Conservation (phyloP, 345 rosid genomes). For the Syzygium aromaticum region DNA sequence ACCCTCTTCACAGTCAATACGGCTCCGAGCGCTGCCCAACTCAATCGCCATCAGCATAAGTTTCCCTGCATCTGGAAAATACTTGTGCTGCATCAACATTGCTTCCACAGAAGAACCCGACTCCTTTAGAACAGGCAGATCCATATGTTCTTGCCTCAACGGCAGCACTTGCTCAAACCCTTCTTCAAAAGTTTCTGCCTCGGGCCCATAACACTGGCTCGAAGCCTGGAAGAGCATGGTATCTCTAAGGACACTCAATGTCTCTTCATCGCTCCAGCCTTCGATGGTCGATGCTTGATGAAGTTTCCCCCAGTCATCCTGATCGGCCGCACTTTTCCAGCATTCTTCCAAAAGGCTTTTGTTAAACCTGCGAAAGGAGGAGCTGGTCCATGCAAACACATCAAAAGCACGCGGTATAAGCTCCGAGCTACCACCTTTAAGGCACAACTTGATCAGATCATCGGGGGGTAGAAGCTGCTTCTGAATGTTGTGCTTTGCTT, state of each 20-base stretch:
- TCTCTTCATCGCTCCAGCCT: conserved; percentile 94
- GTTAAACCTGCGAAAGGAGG: conserved; percentile 62
- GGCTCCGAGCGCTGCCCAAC: conserved; percentile 48
- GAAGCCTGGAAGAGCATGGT: conserved; percentile 80
- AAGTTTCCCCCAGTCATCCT: conserved; percentile 71
- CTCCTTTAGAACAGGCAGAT: conserved; percentile 19
- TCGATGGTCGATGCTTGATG: conserved; percentile 45
- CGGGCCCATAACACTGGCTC: conserved; percentile 56
- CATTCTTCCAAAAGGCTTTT: conserved; percentile 67
- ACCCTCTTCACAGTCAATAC: conserved; percentile 5
- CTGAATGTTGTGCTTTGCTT: conserved; percentile 18
- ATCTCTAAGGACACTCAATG: conserved; percentile 42
- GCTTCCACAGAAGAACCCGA: conserved; percentile 47
- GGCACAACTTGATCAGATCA: conserved; percentile 66
- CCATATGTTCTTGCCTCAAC: conserved; percentile 39
- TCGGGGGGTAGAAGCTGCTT: conserved; percentile 53
- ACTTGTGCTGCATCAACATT: conserved; percentile 75
- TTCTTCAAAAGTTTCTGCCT: conserved; percentile 50
- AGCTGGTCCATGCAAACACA: conserved; percentile 86
- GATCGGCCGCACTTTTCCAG: conserved; percentile 83
- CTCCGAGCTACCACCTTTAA: conserved; percentile 36
- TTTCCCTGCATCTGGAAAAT: conserved; percentile 80
- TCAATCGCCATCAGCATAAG: conserved; percentile 72
- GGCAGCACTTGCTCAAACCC: conserved; percentile 66
- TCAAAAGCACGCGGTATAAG: conserved; percentile 61